phyloP scores from a whole-genome alignment of 108 stramenopile genomes.

The Skeletonema tropicum region DNA sequence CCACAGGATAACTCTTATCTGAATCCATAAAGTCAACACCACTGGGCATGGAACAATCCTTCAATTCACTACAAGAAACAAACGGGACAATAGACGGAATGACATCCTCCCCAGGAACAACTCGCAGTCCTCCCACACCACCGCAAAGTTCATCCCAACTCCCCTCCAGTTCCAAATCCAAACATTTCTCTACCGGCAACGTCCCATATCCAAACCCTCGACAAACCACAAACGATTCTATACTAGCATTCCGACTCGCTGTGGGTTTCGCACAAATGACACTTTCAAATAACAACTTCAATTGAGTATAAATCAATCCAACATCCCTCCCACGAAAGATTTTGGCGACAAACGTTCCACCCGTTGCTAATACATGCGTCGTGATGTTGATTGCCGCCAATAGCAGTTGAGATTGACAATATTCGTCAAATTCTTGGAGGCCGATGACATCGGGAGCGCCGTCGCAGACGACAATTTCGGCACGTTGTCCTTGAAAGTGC shows the following conservation, averaged over 20 bases:
- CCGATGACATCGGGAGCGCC: slow-evolving; percentile 99
- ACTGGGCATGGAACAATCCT: slow-evolving; percentile 40
- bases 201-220: slow-evolving; percentile 57
- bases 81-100: slow-evolving; percentile 69
- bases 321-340: slow-evolving; percentile 96
- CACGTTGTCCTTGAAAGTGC: slow-evolving; percentile 76
- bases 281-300: slow-evolving; percentile 84
- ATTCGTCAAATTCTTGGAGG: slow-evolving; percentile 94
- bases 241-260: slow-evolving; percentile 84
- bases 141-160: slow-evolving; percentile 47
- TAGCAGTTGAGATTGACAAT: slow-evolving; percentile 94
- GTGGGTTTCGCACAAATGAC: slow-evolving; percentile 89
- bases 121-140: slow-evolving; percentile 46
- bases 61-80: slow-evolving; percentile 74
- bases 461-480: slow-evolving; percentile 98
- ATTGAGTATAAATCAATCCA: slow-evolving; percentile 90
- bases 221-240: slow-evolving; percentile 95
- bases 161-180: slow-evolving; percentile 66
- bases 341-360: slow-evolving; percentile 98
- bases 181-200: slow-evolving; percentile 41
- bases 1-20: slow-evolving; percentile 81
- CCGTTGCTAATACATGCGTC: slow-evolving; percentile 79
- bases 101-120: slow-evolving; percentile 11
- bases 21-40: slow-evolving; percentile 71
- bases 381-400: slow-evolving; percentile 94